Evolutionary conservation across 352 stramenopile species (phyloP), one percentile per base, ranked within the genome.

Genomic region (Globisporangium lucens): DNA sequence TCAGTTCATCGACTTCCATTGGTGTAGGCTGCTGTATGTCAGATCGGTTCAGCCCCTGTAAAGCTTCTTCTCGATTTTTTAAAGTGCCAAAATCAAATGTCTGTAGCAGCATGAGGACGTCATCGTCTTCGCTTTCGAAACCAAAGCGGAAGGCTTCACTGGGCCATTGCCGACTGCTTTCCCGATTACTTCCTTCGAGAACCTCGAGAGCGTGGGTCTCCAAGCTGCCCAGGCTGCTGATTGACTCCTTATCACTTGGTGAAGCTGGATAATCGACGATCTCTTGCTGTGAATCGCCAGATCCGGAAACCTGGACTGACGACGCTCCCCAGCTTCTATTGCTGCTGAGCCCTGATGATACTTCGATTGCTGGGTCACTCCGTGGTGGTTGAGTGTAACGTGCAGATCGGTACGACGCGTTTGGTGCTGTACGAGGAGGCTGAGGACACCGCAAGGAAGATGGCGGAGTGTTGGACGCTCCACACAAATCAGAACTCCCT

Each of bases 181-280:
- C 13, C 3, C 13, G 22, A 15, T 55, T 47, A n/a, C 8, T 7
- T 9, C 43, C 33, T 17, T 56, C 56, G 13, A 80, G 49, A 2
- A 71, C 65, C 5, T 56, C 53, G 12, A 82, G 43, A 29, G 78
- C 57, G 30, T 73, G 59, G 4, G 75, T 75, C 41, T 83, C 75
- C 4, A 85, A 67, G 22, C 77, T 78, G 24, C 66, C 74, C 4
- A 63, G 71, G 49, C 61, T 78, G 41, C n/a, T 33, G 10, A 7
- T 56, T 10, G 41, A 43, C 10, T 56, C 55, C 20, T 12, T 47
- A 33, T 56, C 66, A 27, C 49, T 47, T 47, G 36, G 15, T 27
- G 8, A 4, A 27, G 17, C 53, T 5, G 20, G 30, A 6, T 27
- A 52, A 63, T 46, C 30, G 20, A 10, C 30, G 30, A 29, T 30